Percentiles rank a stretch among this genome's conserved stretches.
phyloP scores from a whole-genome alignment of 345 rosid genomes.

The Firmiana major region DNA sequence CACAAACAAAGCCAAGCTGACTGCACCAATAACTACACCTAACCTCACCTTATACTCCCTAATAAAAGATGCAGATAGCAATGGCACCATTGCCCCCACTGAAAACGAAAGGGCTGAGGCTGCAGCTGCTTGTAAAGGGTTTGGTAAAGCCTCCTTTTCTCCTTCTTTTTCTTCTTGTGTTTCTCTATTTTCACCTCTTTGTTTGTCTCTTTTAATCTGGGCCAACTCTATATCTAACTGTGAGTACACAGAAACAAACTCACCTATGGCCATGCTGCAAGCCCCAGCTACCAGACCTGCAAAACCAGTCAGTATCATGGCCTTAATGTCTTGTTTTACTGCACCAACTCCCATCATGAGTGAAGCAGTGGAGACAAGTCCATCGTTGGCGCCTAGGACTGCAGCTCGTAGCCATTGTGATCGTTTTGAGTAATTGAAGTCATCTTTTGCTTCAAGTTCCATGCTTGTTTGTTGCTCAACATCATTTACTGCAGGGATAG shows the following conservation, averaged over 20 bases:
- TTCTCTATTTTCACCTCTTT: constrained; percentile 9
- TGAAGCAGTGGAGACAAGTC: constrained; percentile 79
- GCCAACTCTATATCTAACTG: constrained; percentile 79
- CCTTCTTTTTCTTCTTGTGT: constrained; percentile 13
- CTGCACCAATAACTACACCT: constrained; percentile 51
- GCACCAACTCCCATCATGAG: constrained; percentile 94
- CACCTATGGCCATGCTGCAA: constrained; percentile 97
- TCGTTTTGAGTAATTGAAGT: constrained; percentile 71
- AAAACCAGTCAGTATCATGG: constrained; percentile 81
- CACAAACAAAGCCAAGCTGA: constrained; percentile 48
- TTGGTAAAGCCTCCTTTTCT: constrained; percentile 58
- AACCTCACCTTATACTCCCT: constrained; percentile 58
- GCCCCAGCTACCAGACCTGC: constrained; percentile 94
- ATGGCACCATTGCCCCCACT: constrained; percentile 77
- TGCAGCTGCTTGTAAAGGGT: constrained; percentile 77
- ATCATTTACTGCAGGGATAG: constrained; percentile 30
- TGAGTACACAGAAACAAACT: constrained; percentile 84
- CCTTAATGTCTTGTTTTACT: constrained; percentile 69
- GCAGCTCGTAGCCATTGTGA: constrained; percentile 97
- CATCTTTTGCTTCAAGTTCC: constrained; percentile 23
- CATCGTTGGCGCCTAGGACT: constrained; percentile 90
- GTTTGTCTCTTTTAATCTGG: constrained; percentile 53
- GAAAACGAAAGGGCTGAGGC: constrained; percentile 86
- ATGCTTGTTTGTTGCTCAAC: constrained; percentile 37
- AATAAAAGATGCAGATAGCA: constrained; percentile 78